A percentile compares a stretch with the other conserved stretches of the same genome.
Evolutionary conservation across 2,329 filamentous ascomycete species (phyloP).

Genomic region (Thermoascus crustaceus): DNA sequence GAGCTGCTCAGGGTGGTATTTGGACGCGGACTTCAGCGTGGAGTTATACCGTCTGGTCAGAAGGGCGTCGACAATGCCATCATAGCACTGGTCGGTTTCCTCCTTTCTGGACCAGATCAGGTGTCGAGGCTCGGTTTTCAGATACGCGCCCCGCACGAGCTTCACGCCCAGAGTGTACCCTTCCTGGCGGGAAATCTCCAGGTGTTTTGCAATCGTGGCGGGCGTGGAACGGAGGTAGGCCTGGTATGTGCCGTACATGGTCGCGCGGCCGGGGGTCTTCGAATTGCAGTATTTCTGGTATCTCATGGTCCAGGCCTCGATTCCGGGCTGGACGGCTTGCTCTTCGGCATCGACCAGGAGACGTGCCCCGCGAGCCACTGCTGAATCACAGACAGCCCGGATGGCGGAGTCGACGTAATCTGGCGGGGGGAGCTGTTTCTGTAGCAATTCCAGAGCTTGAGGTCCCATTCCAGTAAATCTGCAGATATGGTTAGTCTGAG

Average conservation of each 20-base stretch:
- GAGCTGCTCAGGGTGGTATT: constrained; percentile 28
- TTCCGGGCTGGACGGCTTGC: constrained; percentile 43
- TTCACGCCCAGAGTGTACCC: constrained; percentile 46
- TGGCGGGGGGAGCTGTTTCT: constrained; percentile 32
- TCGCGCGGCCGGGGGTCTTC: constrained; percentile 36
- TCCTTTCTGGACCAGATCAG: constrained; percentile 41
- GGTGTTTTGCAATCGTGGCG: constrained; percentile 37
- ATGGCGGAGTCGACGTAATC: constrained; percentile 35
- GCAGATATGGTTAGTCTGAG: constrained; percentile 4
- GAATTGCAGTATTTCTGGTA: constrained; percentile 47
- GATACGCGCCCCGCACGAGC: constrained; percentile 47
- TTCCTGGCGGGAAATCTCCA: constrained; percentile 38
- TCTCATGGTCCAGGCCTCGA: constrained; percentile 46
- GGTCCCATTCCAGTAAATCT: constrained; percentile 44
- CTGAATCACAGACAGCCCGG: constrained; percentile 36
- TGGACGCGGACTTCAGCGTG: constrained; percentile 40
- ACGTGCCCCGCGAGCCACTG: constrained; percentile 35
- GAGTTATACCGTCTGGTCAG: constrained; percentile 52
- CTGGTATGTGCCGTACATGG: constrained; percentile 50
- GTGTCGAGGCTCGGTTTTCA: constrained; percentile 40
- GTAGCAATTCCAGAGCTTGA: constrained; percentile 34
- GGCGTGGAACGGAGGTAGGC: constrained; percentile 45
- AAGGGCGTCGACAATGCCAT: constrained; percentile 48
- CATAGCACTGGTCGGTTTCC: constrained; percentile 46
- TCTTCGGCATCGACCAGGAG: constrained; percentile 50